Base-by-base conservation (phyloP, 1,284 basidiomycete genomes). In the Apiotrichum mycotoxinovorans region DNA sequence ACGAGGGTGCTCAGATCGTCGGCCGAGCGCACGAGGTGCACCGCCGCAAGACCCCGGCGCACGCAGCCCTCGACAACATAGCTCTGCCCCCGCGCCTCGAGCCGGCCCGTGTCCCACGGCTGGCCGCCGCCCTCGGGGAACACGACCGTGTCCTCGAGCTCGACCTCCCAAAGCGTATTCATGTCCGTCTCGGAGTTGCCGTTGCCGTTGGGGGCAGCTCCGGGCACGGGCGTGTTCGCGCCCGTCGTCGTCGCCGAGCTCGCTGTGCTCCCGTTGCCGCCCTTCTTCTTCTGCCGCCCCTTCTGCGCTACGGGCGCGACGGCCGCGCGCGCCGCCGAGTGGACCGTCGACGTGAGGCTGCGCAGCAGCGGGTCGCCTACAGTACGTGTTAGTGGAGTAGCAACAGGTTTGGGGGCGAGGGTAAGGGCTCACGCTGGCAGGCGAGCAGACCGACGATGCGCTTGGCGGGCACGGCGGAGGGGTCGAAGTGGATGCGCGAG, bases 111-210 rank as follows among this genome's bases (percentile, higher is more conserved):
- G 68, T 93, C 91, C 7, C 85, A 85, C 0, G 89, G 88, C 66
- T 94, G 91, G 3, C 89, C 89, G 17, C 91, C 91, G 15, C 79
- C 79, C 76, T 93, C 91, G 0, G 91, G 91, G 68, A 93, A 93
- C 44, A 91, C 82, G n/a, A 90, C 81, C 1, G 89, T 91, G 72
- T 93, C 91, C 58, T 87, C 84, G 40, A 89, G 76, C 61, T 87
- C 80, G 4, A 93, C 78, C 63, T 79, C 74, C 70, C 71, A 78
- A 23, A 78, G 51, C 51, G 63, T 64, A 2, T 69, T 69, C 15
- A n/a, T n/a, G 62, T 54, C 5, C 44, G 53, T 4, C 40, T 27
- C 3, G 57, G 56, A 17, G 57, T 60, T 14, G 41, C 53, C 7
- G 44, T 42, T n/a, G 1, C 49, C 60, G 30, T 12, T 2, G 56